phyloP scores from a whole-genome alignment of 1,284 basidiomycete genomes.

The Marasmius fiardii region DNA sequence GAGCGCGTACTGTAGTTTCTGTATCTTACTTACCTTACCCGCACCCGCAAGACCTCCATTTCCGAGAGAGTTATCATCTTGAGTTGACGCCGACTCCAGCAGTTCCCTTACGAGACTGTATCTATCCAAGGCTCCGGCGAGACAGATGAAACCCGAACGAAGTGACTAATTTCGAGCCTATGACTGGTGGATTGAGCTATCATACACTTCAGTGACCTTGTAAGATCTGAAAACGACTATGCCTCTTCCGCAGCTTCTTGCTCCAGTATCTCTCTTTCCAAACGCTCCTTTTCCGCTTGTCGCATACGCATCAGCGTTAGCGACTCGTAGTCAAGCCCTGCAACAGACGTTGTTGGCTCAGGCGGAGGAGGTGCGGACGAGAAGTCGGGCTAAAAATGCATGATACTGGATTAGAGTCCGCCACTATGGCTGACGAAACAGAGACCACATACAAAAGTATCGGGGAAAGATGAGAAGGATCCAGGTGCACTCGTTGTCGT shows the following conservation, averaged over 20 bases:
- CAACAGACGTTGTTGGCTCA: constrained; percentile 23
- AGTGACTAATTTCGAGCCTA: too few species aligned
- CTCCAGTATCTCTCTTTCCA: constrained; percentile 75
- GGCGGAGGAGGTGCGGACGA: constrained; percentile 26
- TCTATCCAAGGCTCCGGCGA: too few species aligned
- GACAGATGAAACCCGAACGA: too few species aligned
- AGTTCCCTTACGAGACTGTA: too few species aligned
- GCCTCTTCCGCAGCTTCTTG: constrained; percentile 41
- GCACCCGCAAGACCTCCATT: too few species aligned
- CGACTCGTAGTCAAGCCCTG: constrained; percentile 73
- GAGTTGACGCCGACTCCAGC: too few species aligned
- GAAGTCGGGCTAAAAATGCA: constrained; percentile 11
- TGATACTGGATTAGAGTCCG: not conserved
- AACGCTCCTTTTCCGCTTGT: constrained; percentile 71
- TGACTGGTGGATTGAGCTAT: too few species aligned
- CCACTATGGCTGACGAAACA: constrained; percentile 23
- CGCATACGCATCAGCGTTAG: constrained; percentile 79
- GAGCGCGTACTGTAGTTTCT: too few species aligned
- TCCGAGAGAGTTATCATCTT: too few species aligned
- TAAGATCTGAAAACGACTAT: not conserved
- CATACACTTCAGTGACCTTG: too few species aligned
- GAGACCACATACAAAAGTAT: constrained; percentile 45
- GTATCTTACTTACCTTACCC: too few species aligned
- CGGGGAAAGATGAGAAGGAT: constrained; percentile 53
- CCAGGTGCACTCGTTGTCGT: constrained; percentile 21